These are phyloP conservation scores for Suillus cothurnatus DNA, from an alignment of 768 basidiomycete genomes.

Conservation along the genomic window DNA sequence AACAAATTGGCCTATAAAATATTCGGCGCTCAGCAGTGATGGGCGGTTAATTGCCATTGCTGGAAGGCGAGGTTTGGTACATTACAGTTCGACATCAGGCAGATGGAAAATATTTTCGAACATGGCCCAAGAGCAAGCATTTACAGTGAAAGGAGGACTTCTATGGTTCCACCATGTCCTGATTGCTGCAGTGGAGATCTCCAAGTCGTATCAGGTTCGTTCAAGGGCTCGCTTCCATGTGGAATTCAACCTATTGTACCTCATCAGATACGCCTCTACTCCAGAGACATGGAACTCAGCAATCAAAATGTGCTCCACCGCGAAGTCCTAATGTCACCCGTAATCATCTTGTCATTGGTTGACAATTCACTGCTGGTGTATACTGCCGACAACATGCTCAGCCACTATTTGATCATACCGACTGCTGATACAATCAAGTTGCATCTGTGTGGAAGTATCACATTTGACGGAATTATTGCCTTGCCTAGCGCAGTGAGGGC, in stretches of 20 bases:
- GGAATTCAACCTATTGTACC: conserved; percentile 6
- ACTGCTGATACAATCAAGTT: conserved; percentile 82
- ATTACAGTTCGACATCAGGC: conserved; percentile 93
- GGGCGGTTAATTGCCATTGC: conserved; percentile 92
- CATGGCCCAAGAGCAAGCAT: conserved; percentile 82
- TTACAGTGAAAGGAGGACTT: conserved; percentile 86
- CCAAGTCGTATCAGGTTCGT: conserved; percentile 74
- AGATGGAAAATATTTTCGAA: conserved; percentile 91
- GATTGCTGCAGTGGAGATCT: conserved; percentile 85
- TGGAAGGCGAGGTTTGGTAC: conserved; percentile 85
- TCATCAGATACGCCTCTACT: conserved; percentile 85
- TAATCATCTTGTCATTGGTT: conserved; percentile 87
- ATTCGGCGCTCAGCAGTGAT: conserved; percentile 88
- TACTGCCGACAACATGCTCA: conserved; percentile 90
- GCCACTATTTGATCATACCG: conserved; percentile 90
- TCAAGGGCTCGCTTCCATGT: conserved; percentile 5
- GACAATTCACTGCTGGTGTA: conserved; percentile 96
- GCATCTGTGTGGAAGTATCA: conserved; percentile 92
- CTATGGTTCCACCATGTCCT: conserved; percentile 97
- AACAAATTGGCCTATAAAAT: conserved; percentile 92
- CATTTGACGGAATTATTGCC: conserved; percentile 87
- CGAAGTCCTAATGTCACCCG: conserved; percentile 72
- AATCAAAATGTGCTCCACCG: conserved; percentile 83
- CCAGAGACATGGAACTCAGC: conserved; percentile 85
- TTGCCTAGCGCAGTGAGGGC: conserved; percentile 83